Base-by-base conservation (phyloP, 2,329 filamentous ascomycete genomes). In the Talaromyces funiculosus region DNA sequence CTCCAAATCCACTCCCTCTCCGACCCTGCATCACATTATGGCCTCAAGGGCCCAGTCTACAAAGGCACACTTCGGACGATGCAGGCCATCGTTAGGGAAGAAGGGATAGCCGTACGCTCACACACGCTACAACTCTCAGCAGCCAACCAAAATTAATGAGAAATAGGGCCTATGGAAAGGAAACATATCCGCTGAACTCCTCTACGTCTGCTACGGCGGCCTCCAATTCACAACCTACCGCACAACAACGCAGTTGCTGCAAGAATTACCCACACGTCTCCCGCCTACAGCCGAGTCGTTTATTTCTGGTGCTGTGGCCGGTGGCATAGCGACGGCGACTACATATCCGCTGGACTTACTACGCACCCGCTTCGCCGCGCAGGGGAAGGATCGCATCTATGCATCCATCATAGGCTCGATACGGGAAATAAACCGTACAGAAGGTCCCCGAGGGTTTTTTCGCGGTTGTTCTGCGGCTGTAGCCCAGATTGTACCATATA, bases 341-440 rank as follows among this genome's bases (percentile, higher is more conserved):
- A 97, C 94, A 60, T 99, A 99, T 76, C 94, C 94, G 22, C 84
- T 97, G 58, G 94, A 99, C 75, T 83, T 99, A 12, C 81, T 99
- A 40, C 87, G 94, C 61, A 99, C 94, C 38, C 87, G 94, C 4
- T 99, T 99, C 75, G 94, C 94, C n/a, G 94, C 94, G 0, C 93
- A 97, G 76, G 93, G 93, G 9, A 86, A 76, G 64, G 81, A 91
- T 61, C 86, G 84, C 53, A 83, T 97, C n/a, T 97, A 99, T 73
- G 68, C 77, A 1, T 90, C 87, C 3, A 80, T 99, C 16, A 67
- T 82, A 20, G 77, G 81, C 16, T 91, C 91, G 1, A 71, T 97
- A 6, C 75, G 78, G 47, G 86, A 90, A 22, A 99, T 99, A 66
- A 78, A 81, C 16, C 80, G 80, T 3, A 82, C 89, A 63, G 94